Evolutionary conservation across 192 early-diverging fungal genomes (phyloP).

Genomic region (Backusella morwellensis): DNA sequence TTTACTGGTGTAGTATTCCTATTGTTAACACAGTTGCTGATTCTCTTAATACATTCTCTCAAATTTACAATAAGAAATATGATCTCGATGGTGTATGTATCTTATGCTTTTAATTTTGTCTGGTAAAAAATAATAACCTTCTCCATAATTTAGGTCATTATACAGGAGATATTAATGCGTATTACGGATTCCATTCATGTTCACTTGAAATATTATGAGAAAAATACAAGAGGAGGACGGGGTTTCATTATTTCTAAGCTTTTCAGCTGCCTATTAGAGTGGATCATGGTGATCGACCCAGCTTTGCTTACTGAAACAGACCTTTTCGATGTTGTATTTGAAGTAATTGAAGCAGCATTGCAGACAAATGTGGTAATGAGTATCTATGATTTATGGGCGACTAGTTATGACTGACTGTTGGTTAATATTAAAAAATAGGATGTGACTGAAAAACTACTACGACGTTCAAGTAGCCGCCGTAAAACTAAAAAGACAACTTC

Average conservation of each 20-base stretch:
- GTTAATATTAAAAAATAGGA: slow-evolving; percentile 8
- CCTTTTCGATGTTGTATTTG: slow-evolving; percentile 64
- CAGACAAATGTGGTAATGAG: slow-evolving; percentile 23
- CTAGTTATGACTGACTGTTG: not conserved
- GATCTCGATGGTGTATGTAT: slow-evolving; percentile 54
- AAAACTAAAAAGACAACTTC: slow-evolving; percentile 16
- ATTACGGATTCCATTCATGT: slow-evolving; percentile 67
- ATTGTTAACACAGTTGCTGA: slow-evolving; percentile 65
- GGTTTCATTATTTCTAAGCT: slow-evolving; percentile 59
- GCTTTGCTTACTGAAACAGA: slow-evolving; percentile 62
- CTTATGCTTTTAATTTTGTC: not conserved
- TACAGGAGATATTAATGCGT: slow-evolving; percentile 61
- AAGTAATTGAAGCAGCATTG: slow-evolving; percentile 57
- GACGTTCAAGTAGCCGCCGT: slow-evolving; percentile 2
- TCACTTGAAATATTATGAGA: slow-evolving; percentile 57
- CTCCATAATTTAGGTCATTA: slow-evolving; percentile 33
- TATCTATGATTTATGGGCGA: not conserved
- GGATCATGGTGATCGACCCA: slow-evolving; percentile 68
- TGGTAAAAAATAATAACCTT: not conserved
- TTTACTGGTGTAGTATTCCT: slow-evolving; percentile 58
- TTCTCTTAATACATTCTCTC: slow-evolving; percentile 58
- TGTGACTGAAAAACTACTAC: slow-evolving; percentile 33
- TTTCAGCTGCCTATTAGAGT: slow-evolving; percentile 68
- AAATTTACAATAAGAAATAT: slow-evolving; percentile 50
- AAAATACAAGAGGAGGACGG: slow-evolving; percentile 37